These are phyloP conservation scores for Auricularia sp. DNA, from an alignment of 768 basidiomycete genomes.

Conservation along the genomic window DNA sequence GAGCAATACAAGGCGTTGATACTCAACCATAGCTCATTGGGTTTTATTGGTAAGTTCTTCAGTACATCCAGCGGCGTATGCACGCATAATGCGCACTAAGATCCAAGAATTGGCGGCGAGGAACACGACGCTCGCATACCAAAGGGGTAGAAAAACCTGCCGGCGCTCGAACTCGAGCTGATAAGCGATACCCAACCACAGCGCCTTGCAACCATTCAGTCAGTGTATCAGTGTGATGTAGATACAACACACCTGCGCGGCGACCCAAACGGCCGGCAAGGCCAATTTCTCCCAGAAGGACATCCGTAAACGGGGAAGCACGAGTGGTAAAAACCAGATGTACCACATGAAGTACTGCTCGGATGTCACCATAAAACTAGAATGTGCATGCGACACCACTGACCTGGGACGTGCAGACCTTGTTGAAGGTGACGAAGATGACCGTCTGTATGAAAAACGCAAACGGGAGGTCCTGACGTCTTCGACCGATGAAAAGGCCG, in stretches of 20 bases:
- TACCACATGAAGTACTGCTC: slow-evolving; percentile 95
- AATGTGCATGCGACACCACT: slow-evolving; percentile 10
- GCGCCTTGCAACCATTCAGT: slow-evolving; percentile 31
- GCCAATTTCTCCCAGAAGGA: slow-evolving; percentile 30
- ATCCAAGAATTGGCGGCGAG: slow-evolving; percentile 74
- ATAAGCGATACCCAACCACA: slow-evolving; percentile 91
- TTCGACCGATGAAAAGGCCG: slow-evolving; percentile 61
- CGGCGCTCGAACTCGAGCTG: slow-evolving; percentile 78
- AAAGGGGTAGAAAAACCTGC: slow-evolving; percentile 62
- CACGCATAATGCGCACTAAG: slow-evolving; percentile 46
- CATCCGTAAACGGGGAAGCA: slow-evolving; percentile 58
- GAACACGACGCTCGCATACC: slow-evolving; percentile 69
- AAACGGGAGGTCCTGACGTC: slow-evolving; percentile 53
- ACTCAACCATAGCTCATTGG: no score
- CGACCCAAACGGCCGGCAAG: slow-evolving; percentile 55
- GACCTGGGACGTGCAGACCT: slow-evolving; percentile 96
- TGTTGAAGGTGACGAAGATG: slow-evolving; percentile 91
- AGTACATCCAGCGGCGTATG: slow-evolving; percentile 5
- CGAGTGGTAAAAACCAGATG: slow-evolving; percentile 73
- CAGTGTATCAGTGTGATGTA: no score
- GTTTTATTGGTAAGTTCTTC: no score
- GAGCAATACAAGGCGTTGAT: no score
- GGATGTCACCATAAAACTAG: no score
- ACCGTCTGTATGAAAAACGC: slow-evolving; percentile 89
- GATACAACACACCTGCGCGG: slow-evolving; percentile 32